A percentile compares a stretch with the other conserved stretches of the same genome.
phyloP scores from a whole-genome alignment of 2,329 filamentous ascomycete genomes.

The Dryadomyces sulphureus region DNA sequence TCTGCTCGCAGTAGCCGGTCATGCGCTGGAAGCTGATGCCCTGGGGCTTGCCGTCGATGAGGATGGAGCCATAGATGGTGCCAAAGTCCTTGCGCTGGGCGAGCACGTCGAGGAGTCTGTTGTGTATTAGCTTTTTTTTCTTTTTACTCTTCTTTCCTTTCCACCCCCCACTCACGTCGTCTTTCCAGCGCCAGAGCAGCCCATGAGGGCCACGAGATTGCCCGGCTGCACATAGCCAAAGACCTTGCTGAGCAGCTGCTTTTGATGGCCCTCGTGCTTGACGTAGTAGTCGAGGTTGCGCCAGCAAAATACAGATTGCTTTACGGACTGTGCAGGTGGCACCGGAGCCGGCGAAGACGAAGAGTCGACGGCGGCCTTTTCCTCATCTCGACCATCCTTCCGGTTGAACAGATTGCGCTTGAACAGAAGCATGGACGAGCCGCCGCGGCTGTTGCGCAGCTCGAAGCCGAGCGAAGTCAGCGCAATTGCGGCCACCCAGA shows the following conservation, averaged over 20 bases:
- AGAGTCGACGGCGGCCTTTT: not conserved
- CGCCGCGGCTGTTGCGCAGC: conserved; percentile 55
- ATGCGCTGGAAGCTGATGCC: conserved; percentile 65
- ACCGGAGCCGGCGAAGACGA: not conserved
- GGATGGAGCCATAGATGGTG: conserved; percentile 57
- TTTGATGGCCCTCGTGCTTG: conserved; percentile 24
- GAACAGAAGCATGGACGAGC: conserved; percentile 7
- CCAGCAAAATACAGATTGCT: conserved; percentile 60
- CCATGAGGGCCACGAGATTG: conserved; percentile 64
- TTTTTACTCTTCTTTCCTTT: not conserved
- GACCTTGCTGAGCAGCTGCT: conserved; percentile 63
- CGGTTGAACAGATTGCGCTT: conserved; percentile 5
- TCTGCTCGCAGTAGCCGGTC: conserved; percentile 69
- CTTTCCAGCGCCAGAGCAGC: conserved; percentile 73
- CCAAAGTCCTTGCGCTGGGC: conserved; percentile 70
- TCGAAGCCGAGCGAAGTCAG: conserved; percentile 50
- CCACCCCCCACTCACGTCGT: conserved; percentile 37
- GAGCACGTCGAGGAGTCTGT: conserved; percentile 56
- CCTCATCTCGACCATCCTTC: not conserved
- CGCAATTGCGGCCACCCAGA: conserved; percentile 31
- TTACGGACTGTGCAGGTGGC: conserved; percentile 10
- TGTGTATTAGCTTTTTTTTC: not conserved
- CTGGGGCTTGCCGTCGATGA: conserved; percentile 58
- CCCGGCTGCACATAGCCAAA: conserved; percentile 76
- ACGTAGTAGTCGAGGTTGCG: conserved; percentile 20